These are phyloP conservation scores for Fusarium chuoi DNA, from an alignment of 2,329 filamentous ascomycete species.

Conservation along the genomic window DNA sequence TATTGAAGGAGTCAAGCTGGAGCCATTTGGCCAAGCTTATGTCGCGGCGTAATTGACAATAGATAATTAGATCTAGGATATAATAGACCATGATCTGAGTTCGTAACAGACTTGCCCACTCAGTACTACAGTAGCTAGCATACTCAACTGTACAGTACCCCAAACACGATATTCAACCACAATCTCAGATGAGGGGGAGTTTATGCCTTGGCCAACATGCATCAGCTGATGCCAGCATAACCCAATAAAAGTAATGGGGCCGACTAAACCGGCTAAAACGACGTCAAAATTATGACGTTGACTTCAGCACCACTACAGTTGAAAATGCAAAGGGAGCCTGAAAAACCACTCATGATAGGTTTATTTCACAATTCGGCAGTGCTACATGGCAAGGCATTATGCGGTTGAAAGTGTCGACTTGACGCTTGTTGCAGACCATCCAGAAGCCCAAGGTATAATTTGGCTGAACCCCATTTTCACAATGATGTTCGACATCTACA, in stretches of 20 bases:
- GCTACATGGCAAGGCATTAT: background rate
- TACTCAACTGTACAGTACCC: background rate
- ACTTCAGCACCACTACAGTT: background rate
- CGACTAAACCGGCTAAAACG: background rate
- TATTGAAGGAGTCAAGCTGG: constrained; percentile 45
- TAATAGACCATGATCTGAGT: background rate
- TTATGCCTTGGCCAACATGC: background rate
- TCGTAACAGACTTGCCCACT: background rate
- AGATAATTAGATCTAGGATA: background rate
- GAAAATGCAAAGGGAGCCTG: background rate
- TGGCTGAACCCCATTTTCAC: background rate
- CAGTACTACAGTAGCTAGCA: background rate
- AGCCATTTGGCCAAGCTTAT: constrained; percentile 48
- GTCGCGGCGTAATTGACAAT: background rate
- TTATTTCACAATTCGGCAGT: background rate
- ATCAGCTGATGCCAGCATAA: background rate
- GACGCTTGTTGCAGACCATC: background rate
- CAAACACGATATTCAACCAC: no score
- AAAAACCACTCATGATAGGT: background rate
- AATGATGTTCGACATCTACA: background rate
- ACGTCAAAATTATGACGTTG: background rate
- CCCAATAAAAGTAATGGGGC: no score
- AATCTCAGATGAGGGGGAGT: background rate
- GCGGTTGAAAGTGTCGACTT: background rate
- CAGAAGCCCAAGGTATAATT: background rate